Evolutionary conservation across 441 rosid species (phyloP).

Genomic region (Adansonia grandidieri): DNA sequence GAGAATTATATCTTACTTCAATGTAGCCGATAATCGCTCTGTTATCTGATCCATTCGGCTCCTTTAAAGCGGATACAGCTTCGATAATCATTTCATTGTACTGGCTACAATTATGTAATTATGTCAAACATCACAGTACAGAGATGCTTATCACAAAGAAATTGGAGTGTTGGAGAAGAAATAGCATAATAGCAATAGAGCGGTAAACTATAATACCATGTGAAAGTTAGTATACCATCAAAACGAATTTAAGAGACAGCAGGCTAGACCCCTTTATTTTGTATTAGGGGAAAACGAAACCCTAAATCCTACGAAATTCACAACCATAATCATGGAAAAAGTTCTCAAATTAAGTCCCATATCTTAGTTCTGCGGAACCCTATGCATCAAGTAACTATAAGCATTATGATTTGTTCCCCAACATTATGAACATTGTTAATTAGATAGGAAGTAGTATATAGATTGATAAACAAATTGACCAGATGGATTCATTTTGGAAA

Average conservation of each 20-base stretch:
- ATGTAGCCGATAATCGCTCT: slow-evolving; percentile 55
- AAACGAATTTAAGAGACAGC: neutral
- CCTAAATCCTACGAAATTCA: neutral
- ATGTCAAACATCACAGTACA: slow-evolving; percentile 22
- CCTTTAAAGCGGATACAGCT: slow-evolving; percentile 55
- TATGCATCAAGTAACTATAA: neutral
- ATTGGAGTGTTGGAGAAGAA: neutral
- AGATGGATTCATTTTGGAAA: neutral
- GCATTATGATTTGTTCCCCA: neutral
- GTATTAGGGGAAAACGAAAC: neutral
- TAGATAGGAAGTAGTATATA: neutral
- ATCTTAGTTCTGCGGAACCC: neutral
- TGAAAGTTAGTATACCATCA: neutral
- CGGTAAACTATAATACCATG: neutral
- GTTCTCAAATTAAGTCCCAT: neutral
- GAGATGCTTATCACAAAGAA: neutral
- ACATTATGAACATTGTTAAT: neutral
- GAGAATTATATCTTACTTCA: slow-evolving; percentile 45
- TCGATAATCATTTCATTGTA: slow-evolving; percentile 61
- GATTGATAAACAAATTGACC: neutral
- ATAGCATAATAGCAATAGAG: neutral
- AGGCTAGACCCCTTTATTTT: neutral
- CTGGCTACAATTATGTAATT: slow-evolving; percentile 33
- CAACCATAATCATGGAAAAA: neutral
- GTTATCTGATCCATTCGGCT: slow-evolving; percentile 53